Conservation (phyloP, 1,284 basidiomycete genomes). For the Puccinia hordei region DNA sequence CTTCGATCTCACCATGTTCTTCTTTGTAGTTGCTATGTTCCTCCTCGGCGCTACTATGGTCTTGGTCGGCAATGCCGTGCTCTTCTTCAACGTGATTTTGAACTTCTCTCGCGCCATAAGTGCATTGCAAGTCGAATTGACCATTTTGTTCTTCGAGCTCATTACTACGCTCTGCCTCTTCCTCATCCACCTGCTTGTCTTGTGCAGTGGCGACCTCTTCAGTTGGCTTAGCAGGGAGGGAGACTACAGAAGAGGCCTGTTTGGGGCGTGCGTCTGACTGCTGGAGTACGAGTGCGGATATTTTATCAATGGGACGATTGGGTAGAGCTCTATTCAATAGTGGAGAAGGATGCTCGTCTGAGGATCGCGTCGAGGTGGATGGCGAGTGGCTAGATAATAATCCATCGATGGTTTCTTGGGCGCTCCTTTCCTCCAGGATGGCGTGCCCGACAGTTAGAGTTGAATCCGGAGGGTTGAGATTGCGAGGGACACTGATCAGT, state of each 20-base stretch:
- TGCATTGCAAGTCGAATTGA: neutral
- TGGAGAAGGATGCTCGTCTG: neutral
- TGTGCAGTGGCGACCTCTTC: neutral
- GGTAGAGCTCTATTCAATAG: neutral
- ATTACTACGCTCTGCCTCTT: neutral
- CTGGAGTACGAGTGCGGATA: neutral
- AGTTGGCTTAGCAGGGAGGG: neutral
- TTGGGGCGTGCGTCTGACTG: neutral
- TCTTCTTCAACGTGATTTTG: constrained; percentile 16
- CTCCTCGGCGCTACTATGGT: neutral
- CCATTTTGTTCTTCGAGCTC: neutral
- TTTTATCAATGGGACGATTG: neutral
- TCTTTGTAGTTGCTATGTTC: neutral
- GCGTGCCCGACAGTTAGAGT: neutral
- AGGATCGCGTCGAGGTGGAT: neutral
- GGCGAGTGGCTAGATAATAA: neutral
- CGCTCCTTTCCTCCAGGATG: no score
- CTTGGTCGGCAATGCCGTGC: neutral
- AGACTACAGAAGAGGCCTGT: neutral
- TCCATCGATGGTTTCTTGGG: neutral
- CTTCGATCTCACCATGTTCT: neutral
- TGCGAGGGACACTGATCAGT: neutral
- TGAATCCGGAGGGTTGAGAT: neutral
- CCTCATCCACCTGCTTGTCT: neutral
- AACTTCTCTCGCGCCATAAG: constrained; percentile 10